phyloP scores from a whole-genome alignment of 225 moss, liverwort and hornwort genomes.

The Lunularia cruciata region DNA sequence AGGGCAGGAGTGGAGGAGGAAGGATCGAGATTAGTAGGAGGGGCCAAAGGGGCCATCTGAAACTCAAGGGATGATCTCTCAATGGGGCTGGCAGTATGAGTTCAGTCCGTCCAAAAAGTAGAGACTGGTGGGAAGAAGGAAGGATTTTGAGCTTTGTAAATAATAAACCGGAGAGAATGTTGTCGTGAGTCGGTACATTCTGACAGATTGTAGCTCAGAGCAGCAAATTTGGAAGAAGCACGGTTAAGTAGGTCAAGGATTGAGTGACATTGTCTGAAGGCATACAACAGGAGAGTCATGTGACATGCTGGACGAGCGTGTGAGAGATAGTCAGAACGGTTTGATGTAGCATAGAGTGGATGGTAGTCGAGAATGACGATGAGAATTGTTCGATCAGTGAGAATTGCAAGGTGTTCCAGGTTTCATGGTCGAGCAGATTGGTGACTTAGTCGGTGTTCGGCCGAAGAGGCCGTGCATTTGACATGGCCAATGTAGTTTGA shows the following conservation, averaged over 20 bases:
- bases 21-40: background rate
- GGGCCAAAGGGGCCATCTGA: slow-evolving; percentile 5
- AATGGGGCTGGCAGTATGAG: background rate
- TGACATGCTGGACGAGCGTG: background rate
- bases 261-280: background rate
- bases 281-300: background rate
- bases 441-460: background rate
- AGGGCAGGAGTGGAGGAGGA: slow-evolving; percentile 4
- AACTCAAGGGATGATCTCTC: slow-evolving; percentile 1
- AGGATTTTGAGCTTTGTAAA: background rate
- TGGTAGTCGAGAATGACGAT: background rate
- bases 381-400: slow-evolving; percentile 2
- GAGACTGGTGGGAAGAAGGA: background rate
- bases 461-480: slow-evolving; percentile 13
- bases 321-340: background rate
- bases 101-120: background rate
- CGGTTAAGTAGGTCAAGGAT: background rate
- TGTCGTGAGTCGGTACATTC: background rate
- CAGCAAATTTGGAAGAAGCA: slow-evolving; percentile 4
- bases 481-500: slow-evolving; percentile 12
- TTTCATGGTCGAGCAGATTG: background rate
- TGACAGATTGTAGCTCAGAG: slow-evolving; percentile 3
- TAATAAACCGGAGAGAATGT: background rate
- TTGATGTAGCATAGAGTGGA: slow-evolving; percentile 3
- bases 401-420: slow-evolving; percentile 4